Evolutionary conservation across 2,329 filamentous ascomycete species (phyloP).

Genomic region (Scedosporium apiospermum): DNA sequence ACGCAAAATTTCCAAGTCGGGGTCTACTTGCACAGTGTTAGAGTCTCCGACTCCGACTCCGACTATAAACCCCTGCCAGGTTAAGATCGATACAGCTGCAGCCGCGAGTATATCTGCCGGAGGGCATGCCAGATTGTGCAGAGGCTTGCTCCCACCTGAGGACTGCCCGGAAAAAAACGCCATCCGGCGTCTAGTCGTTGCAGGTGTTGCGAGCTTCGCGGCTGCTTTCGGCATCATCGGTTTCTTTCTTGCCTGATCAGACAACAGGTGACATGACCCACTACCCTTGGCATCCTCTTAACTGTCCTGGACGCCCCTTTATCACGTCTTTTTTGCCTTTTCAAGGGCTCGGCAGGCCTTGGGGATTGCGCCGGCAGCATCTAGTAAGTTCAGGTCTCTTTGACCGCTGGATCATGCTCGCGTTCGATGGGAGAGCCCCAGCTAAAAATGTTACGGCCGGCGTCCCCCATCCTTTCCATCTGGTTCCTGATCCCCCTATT

Average conservation of each 20-base stretch:
- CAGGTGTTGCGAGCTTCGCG: constrained; percentile 7
- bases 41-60: constrained; percentile 7
- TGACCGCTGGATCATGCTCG: neutral
- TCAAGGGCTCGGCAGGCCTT: too few species aligned
- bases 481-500: too few species aligned
- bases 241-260: constrained; percentile 11
- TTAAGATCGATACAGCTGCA: constrained; percentile 11
- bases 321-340: too few species aligned
- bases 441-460: too few species aligned
- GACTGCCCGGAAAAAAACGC: constrained; percentile 10
- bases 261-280: neutral
- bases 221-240: constrained; percentile 4
- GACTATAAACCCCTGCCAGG: constrained; percentile 10
- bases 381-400: too few species aligned
- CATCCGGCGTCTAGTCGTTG: constrained; percentile 5
- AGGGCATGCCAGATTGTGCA: constrained; percentile 6
- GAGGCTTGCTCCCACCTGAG: constrained; percentile 7
- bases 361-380: too few species aligned
- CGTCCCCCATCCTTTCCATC: too few species aligned
- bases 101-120: constrained; percentile 11
- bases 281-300: neutral
- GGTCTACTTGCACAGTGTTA: constrained; percentile 7
- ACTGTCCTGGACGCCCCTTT: neutral
- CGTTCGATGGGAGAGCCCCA: too few species aligned
- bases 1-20: neutral